Base-by-base conservation (phyloP, 2,329 filamentous ascomycete genomes). In the Penicillium frequentans region DNA sequence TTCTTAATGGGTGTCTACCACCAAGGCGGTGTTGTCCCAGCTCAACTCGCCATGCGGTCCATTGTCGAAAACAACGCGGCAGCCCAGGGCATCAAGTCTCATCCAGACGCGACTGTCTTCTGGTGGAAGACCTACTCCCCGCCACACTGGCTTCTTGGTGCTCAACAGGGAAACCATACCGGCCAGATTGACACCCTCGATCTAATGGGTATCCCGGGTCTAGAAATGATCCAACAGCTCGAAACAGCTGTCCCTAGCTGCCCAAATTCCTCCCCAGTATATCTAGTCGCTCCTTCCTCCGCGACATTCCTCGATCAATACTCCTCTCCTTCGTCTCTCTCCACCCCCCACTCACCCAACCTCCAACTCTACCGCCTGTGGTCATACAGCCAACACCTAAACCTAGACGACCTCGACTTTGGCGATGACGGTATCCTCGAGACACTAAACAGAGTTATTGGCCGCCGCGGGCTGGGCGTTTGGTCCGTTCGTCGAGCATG, bases 41-140 rank as follows among this genome's bases (percentile, higher is more conserved):
- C 76, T 11, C 81, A 83, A 58, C 66, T 81, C 19, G 75, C 75
- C 29, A 75, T 83, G 13, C 76, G 75, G 21, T 64, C 68, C 10
- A 73, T 77, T 29, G 60, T 76, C 26, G 64, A 70, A 3, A 63
- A 68, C 7, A 73, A 69, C 51, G 62, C 62, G 14, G 49, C 49
- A 48, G 46, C 57, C 7, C 52, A 52, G 26, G 67, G 72, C 8
- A 64, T 69, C 2, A 72, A 68, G 43, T 59, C 60, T 6, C 43
- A 51, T 23, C 53, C 59, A n/a, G 53, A 49, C 10, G 72, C 70
- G 9, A 75, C 75, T 5, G 77, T 81, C 16, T 73, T 82, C 55
- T 83, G 80, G 80, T 83, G 81, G 81, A 82, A 82, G 60, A 82
- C 81, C 3, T 83, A 83, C 62, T 78, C 79, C 9, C 81, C 81